Conservation (phyloP, 345 rosid species). For the Orychophragmus violaceus region DNA sequence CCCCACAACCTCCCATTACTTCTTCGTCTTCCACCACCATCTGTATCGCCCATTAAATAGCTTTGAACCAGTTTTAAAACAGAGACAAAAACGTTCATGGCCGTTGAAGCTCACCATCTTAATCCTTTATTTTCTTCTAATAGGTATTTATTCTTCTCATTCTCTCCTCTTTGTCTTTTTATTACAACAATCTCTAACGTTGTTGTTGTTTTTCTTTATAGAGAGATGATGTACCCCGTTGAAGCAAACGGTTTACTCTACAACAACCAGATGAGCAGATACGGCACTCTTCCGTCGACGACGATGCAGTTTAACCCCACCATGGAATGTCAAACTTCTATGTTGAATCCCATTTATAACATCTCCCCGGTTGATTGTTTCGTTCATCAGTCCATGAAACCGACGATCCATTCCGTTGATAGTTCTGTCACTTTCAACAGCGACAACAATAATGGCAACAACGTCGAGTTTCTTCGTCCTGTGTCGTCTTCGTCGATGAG, state of each 20-base stretch:
- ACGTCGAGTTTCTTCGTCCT: slow-evolving; percentile 27
- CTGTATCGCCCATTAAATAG: slow-evolving; percentile 10
- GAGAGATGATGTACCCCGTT: slow-evolving; percentile 48
- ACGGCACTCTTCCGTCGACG: slow-evolving; percentile 29
- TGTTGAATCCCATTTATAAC: slow-evolving; percentile 13
- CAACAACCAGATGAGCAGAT: slow-evolving; percentile 40
- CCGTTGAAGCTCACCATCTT: slow-evolving; percentile 58
- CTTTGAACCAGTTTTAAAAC: not conserved
- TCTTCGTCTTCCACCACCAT: slow-evolving; percentile 14
- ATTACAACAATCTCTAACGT: not conserved
- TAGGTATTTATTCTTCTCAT: slow-evolving; percentile 36
- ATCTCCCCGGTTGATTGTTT: slow-evolving; percentile 33
- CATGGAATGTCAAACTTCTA: slow-evolving; percentile 17
- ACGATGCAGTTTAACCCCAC: slow-evolving; percentile 10
- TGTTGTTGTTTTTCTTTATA: slow-evolving; percentile 13
- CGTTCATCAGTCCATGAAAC: slow-evolving; percentile 31
- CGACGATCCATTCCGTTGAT: slow-evolving; percentile 48
- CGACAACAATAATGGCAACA: slow-evolving; percentile 10
- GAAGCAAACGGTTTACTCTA: slow-evolving; percentile 38
- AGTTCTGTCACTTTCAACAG: slow-evolving; percentile 56
- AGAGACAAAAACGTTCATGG: slow-evolving; percentile 30
- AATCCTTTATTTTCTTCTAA: slow-evolving; percentile 36
- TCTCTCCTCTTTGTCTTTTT: not conserved
- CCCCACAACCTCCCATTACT: slow-evolving; percentile 6
- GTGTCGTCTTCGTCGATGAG: slow-evolving; percentile 31